A percentile compares a stretch with the other conserved stretches of the same genome.
These are phyloP conservation scores for Rhizophora apiculata DNA, from an alignment of 345 rosid species.

Conservation along the genomic window DNA sequence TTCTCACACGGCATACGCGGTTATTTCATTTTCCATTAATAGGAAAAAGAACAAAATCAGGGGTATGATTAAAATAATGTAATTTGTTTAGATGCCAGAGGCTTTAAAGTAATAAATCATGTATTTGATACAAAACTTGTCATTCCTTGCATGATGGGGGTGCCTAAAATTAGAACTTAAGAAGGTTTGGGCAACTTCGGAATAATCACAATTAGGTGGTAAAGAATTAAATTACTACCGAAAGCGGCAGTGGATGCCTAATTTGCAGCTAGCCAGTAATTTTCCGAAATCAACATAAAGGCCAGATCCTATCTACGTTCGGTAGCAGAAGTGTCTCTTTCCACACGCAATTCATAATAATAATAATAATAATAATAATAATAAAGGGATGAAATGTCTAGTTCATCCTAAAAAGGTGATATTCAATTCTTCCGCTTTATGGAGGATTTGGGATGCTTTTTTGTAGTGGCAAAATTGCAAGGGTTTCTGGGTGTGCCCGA, in stretches of 20 bases:
- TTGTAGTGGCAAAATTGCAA: constrained; percentile 5
- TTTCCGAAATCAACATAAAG: neutral
- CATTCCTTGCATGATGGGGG: neutral
- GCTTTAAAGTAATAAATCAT: neutral
- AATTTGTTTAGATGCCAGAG: neutral
- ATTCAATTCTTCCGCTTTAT: constrained; percentile 50
- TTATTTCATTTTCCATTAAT: neutral
- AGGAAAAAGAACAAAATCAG: neutral
- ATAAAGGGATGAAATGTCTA: constrained; percentile 38
- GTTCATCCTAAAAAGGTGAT: constrained; percentile 50
- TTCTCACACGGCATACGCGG: no score
- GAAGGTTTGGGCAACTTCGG: no score
- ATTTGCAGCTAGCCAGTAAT: neutral
- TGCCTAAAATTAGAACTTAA: neutral
- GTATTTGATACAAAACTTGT: neutral
- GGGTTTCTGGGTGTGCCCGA: constrained; percentile 20
- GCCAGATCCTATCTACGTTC: constrained; percentile 2
- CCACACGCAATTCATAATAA: constrained; percentile 30
- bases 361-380: constrained; percentile 11
- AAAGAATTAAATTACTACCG: neutral
- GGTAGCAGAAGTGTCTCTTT: constrained; percentile 30
- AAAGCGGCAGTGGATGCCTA: neutral
- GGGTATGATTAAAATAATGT: neutral
- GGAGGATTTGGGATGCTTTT: constrained; percentile 48
- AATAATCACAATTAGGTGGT: neutral